These are phyloP conservation scores for Galerina sulciceps DNA, from an alignment of 768 basidiomycete genomes.

Conservation along the genomic window DNA sequence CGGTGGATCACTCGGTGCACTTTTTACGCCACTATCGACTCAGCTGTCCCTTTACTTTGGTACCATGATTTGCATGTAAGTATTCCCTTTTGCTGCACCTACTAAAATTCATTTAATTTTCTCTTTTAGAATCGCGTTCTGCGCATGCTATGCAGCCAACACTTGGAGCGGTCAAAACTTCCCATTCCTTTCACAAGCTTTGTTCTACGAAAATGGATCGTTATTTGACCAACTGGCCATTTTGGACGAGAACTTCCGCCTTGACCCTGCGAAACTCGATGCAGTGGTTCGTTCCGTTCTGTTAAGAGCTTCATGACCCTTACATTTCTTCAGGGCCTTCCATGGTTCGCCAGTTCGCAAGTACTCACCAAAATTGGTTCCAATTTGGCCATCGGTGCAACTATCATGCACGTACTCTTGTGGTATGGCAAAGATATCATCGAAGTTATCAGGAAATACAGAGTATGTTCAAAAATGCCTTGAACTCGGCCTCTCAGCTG, in stretches of 20 bases:
- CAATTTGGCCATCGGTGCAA: constrained; percentile 47
- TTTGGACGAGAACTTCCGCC: constrained; percentile 50
- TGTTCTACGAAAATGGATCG: constrained; percentile 58
- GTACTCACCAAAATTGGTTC: constrained; percentile 42
- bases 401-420: constrained; percentile 52
- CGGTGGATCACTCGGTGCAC: constrained; percentile 46
- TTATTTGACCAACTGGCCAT: constrained; percentile 56
- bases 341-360: constrained; percentile 51
- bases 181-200: constrained; percentile 58
- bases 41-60: constrained; percentile 56
- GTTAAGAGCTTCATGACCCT: not conserved
- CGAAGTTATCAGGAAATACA: constrained; percentile 43
- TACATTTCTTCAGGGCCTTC: constrained; percentile 34
- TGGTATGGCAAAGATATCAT: constrained; percentile 59
- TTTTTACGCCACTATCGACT: constrained; percentile 57
- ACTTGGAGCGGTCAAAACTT: constrained; percentile 62
- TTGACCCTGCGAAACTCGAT: constrained; percentile 53
- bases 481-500: not conserved
- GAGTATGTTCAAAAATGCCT: constrained; percentile 28
- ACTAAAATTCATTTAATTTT: not conserved
- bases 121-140: constrained; percentile 44
- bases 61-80: constrained; percentile 55
- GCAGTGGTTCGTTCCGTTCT: constrained; percentile 37
- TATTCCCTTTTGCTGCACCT: constrained; percentile 6
- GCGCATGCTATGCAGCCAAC: constrained; percentile 49